Evolutionary conservation across 805 yeast genomes (phyloP), one percentile per base, ranked within the genome.

Genomic region (Maudiozyma turicensis): DNA sequence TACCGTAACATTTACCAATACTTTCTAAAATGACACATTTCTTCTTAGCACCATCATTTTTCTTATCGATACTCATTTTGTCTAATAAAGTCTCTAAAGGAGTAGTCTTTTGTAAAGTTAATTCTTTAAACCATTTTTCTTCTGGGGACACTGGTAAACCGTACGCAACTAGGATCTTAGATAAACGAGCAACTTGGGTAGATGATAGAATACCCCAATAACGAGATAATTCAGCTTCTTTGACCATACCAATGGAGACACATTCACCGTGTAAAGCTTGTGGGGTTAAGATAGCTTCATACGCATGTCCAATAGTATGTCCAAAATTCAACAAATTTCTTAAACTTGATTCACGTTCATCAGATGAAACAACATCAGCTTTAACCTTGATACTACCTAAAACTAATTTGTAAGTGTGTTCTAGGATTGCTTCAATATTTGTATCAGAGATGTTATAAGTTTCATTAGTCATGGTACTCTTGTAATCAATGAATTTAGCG

Each of bases 201-300:
- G 98, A 93, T 1, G 95, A 79, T 55, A 93, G 72, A 47, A 87
- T 78, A 28, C 97, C 97, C 60, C 86, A 73, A 66, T 87, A 88
- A 61, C 99, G 80, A n/a, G 96, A 77, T 54, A 93, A 75, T 68
- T 93, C 99, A 5, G 98, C 98, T 68, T 93, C 99, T 60, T 82
- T 77, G 34, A 93, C 82, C 77, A 89, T 85, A 54, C 99, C 99
- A 52, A 93, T 77, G n/a, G 98, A 77, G n/a, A 93, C 99, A 76
- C 99, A 93, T 69, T 93, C 99, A 52, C 99, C 99, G 62, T 93
- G 99, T 43, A 93, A 75, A 28, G 95, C 93, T 66, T 90, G 88
- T 8, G 99, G 99, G 4, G 98, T 90, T 53, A 93, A 74, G 35
- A 93, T 81, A n/a, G 99, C 98, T 72, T 93, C 99, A 55, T 85